Evolutionary conservation across 2,329 filamentous ascomycete species (phyloP).

Genomic region (Zymoseptoria crescenta): DNA sequence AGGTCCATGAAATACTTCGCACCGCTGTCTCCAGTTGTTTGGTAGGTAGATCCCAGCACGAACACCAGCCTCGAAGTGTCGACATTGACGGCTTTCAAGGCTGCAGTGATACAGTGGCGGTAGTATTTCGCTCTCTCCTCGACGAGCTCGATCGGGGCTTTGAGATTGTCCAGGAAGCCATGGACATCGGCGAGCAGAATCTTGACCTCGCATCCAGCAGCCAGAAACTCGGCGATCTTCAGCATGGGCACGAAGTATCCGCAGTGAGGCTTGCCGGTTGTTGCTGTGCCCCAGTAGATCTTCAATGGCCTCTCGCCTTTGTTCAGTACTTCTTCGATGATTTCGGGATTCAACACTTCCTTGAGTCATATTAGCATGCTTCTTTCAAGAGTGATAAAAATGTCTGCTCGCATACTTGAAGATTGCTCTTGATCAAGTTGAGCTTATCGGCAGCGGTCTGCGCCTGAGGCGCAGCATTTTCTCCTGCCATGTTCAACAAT

Average conservation of each 20-base stretch:
- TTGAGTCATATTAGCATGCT: conserved; percentile 40
- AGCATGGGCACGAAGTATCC: conserved; percentile 84
- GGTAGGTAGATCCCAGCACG: conserved; percentile 59
- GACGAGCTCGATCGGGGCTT: conserved; percentile 77
- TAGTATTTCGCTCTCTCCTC: conserved; percentile 79
- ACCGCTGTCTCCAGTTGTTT: conserved; percentile 58
- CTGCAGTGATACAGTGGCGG: conserved; percentile 62
- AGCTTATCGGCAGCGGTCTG: conserved; percentile 51
- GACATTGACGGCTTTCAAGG: conserved; percentile 71
- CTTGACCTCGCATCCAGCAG: conserved; percentile 65
- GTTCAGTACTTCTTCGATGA: conserved; percentile 64
- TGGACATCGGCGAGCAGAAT: conserved; percentile 43
- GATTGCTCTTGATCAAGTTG: conserved; percentile 67
- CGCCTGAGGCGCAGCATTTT: conserved; percentile 7
- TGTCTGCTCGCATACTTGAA: conserved; percentile 2
- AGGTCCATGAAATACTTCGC: conserved; percentile 77
- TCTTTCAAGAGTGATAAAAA: background rate
- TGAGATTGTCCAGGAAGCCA: conserved; percentile 54
- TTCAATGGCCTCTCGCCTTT: conserved; percentile 63
- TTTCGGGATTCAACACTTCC: conserved; percentile 76
- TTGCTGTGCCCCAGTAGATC: conserved; percentile 84
- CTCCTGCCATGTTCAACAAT: conserved; percentile 8
- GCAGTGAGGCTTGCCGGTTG: conserved; percentile 79
- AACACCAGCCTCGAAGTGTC: conserved; percentile 73
- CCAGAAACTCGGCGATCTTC: conserved; percentile 82